Evolutionary conservation across 495 filamentous ascomycete genomes (phyloP).

Genomic region (Neurospora sp.): DNA sequence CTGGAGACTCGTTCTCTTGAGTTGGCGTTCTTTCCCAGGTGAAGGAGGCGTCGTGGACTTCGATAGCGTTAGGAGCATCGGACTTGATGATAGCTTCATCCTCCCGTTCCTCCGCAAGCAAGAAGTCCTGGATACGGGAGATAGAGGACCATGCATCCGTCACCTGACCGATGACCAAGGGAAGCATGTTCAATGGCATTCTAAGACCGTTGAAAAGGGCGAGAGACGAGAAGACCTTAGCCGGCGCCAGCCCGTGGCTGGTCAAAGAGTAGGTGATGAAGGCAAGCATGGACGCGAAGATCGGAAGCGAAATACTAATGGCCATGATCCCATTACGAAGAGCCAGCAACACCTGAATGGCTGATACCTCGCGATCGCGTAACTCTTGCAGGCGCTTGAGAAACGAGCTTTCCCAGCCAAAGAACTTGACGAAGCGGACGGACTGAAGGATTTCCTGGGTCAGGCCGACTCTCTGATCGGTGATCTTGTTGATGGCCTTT

Average conservation of each 20-base stretch:
- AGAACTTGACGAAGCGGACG: constrained; percentile 91
- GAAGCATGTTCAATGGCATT: constrained; percentile 80
- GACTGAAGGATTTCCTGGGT: constrained; percentile 89
- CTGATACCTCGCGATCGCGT: constrained; percentile 60
- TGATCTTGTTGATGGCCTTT: constrained; percentile 77
- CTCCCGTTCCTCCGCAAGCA: constrained; percentile 72
- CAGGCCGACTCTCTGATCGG: constrained; percentile 79
- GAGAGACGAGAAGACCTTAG: constrained; percentile 81
- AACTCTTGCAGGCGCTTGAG: constrained; percentile 63
- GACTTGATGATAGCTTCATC: constrained; percentile 60
- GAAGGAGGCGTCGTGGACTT: constrained; percentile 66
- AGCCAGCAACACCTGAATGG: constrained; percentile 69
- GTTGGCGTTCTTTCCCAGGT: constrained; percentile 81
- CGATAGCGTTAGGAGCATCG: constrained; percentile 56
- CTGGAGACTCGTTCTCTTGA: constrained; percentile 41
- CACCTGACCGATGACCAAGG: constrained; percentile 77
- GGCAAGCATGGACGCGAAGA: constrained; percentile 87
- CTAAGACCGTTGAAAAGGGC: constrained; percentile 87
- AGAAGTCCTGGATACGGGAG: constrained; percentile 74
- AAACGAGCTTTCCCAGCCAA: constrained; percentile 88
- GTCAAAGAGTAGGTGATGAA: constrained; percentile 89
- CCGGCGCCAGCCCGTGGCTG: constrained; percentile 58
- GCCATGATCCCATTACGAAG: constrained; percentile 80
- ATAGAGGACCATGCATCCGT: constrained; percentile 83
- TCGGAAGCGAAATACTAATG: constrained; percentile 62